Evolutionary conservation across 208 protist species (phyloP).

Genomic region (Trypanosoma melophagium): DNA sequence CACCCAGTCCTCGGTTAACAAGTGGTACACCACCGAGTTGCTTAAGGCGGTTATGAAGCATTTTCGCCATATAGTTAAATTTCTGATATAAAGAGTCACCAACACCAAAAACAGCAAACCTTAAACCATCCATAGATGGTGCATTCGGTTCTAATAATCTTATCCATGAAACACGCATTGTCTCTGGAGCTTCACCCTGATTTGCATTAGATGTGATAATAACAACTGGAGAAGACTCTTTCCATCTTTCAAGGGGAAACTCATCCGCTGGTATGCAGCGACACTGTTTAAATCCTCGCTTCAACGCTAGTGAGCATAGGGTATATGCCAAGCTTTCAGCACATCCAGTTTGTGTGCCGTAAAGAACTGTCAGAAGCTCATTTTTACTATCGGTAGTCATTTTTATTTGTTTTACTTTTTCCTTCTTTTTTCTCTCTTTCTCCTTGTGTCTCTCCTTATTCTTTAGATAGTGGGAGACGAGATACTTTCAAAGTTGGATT

Average conservation of each 20-base stretch:
- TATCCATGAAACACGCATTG: conserved; percentile 69
- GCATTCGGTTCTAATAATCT: conserved; percentile 42
- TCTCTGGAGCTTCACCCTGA: conserved; percentile 80
- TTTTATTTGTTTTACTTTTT: conserved; percentile 11
- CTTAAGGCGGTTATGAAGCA: conserved; percentile 87
- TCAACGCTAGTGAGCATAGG: conserved; percentile 54
- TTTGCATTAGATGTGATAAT: conserved; percentile 81
- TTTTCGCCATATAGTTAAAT: conserved; percentile 93
- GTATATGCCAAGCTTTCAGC: conserved; percentile 67
- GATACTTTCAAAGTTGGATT: no score
- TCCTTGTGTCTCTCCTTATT: conserved; percentile 1
- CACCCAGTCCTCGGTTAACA: conserved; percentile 80
- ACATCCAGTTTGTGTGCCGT: conserved; percentile 81
- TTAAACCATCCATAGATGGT: conserved; percentile 49
- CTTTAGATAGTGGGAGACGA: neutral
- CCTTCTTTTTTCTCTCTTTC: conserved; percentile 9
- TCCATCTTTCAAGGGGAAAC: conserved; percentile 50
- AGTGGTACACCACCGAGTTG: conserved; percentile 79
- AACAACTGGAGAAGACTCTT: conserved; percentile 37
- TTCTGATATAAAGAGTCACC: conserved; percentile 89
- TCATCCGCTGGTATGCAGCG: conserved; percentile 66
- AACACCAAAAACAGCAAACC: conserved; percentile 89
- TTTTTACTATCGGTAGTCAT: conserved; percentile 3
- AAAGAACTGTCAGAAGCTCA: conserved; percentile 57
- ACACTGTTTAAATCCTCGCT: conserved; percentile 43